Conservation (phyloP, 805 yeast species). For the Starmerella ratchasimensis region DNA sequence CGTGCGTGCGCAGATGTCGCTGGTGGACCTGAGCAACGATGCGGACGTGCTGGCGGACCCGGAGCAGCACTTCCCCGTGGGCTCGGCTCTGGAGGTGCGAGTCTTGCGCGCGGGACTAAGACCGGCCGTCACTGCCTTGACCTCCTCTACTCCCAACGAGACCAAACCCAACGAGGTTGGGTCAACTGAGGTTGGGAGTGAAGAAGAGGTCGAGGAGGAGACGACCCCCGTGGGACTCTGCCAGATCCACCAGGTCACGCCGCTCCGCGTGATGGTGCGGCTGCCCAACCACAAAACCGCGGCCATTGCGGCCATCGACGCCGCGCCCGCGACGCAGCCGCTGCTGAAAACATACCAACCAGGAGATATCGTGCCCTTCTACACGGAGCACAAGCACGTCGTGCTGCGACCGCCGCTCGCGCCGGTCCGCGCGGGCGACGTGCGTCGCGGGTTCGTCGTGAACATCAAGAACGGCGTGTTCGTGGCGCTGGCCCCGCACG, state of each 20-base stretch:
- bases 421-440: slow-evolving; percentile 36
- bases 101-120: slow-evolving; percentile 39
- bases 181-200: too few species aligned
- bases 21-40: slow-evolving; percentile 49
- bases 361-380: slow-evolving; percentile 33
- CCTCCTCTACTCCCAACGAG: too few species aligned
- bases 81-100: slow-evolving; percentile 49
- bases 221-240: slow-evolving; percentile 47
- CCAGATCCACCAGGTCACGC: slow-evolving; percentile 44
- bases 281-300: slow-evolving; percentile 52
- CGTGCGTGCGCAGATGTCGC: slow-evolving; percentile 50
- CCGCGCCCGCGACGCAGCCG: slow-evolving; percentile 51
- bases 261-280: slow-evolving; percentile 51
- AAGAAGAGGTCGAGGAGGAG: not conserved
- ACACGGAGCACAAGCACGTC: slow-evolving; percentile 25
- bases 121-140: slow-evolving; percentile 19
- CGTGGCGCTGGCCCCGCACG: slow-evolving; percentile 55
- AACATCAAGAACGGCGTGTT: slow-evolving; percentile 66
- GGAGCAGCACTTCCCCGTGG: slow-evolving; percentile 52
- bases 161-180: too few species aligned
- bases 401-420: slow-evolving; percentile 38
- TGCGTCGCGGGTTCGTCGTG: slow-evolving; percentile 71
- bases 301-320: slow-evolving; percentile 60
- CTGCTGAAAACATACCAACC: slow-evolving; percentile 22
- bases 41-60: slow-evolving; percentile 34